These are phyloP conservation scores for Kodamaea leandrae DNA, from an alignment of 805 yeast species.

Conservation along the genomic window DNA sequence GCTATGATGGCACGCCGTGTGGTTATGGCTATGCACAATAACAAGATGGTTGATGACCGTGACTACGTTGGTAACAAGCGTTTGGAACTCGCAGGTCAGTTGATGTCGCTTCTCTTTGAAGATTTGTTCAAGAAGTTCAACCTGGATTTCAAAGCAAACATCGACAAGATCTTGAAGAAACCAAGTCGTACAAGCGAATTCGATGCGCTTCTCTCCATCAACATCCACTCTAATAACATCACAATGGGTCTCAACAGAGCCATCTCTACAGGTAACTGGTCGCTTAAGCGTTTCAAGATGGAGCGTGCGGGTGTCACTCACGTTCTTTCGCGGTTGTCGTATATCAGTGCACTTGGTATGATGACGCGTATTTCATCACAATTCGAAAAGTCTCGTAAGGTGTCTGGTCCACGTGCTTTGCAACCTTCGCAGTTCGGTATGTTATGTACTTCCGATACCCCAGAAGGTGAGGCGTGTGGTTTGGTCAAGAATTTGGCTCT, in stretches of 20 bases:
- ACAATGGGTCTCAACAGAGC: conserved; percentile 95
- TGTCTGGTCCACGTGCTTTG: conserved; percentile 96
- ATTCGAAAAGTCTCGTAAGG: conserved; percentile 96
- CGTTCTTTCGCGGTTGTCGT: conserved; percentile 85
- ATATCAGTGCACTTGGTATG: conserved; percentile 96
- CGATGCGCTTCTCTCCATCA: conserved; percentile 86
- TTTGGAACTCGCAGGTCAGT: conserved; percentile 94
- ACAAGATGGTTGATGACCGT: conserved; percentile 95
- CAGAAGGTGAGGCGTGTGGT: conserved; percentile 99
- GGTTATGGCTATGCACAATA: conserved; percentile 90
- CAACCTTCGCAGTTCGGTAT: conserved; percentile 99
- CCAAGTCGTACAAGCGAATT: conserved; percentile 94
- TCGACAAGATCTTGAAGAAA: conserved; percentile 89
- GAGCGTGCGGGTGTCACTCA: conserved; percentile 99
- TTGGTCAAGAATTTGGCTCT: conserved; percentile 93
- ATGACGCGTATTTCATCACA: conserved; percentile 99
- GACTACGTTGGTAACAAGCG: conserved; percentile 98
- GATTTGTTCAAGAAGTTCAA: conserved; percentile 97
- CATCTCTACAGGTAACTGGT: conserved; percentile 98
- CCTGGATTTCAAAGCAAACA: conserved; percentile 88
- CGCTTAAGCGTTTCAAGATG: conserved; percentile 97
- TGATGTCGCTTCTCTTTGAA: conserved; percentile 91
- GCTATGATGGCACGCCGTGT: conserved; percentile 97
- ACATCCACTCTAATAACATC: conserved; percentile 88
- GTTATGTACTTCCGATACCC: conserved; percentile 98